Evolutionary conservation across 768 basidiomycete species (phyloP), one percentile per base, ranked within the genome.

Genomic region (Porpolomopsis calyptriformis): DNA sequence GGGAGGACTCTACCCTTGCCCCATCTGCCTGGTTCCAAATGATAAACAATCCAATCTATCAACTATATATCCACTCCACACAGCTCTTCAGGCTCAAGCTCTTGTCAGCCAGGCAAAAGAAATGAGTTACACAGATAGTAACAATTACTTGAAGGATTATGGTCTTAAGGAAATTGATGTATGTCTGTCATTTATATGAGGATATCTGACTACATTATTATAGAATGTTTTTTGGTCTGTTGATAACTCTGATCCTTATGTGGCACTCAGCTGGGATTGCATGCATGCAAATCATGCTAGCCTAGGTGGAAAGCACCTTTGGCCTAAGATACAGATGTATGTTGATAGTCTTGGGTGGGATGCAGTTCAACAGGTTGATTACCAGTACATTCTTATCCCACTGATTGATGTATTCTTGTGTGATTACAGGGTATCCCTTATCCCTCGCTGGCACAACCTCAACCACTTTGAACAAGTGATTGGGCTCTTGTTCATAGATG

Each of bases 211-310:
- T 31, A n/a, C 22, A 27, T 31, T 27, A 38, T 18, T 49, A 14
- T 38, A 70, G 67, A 73, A 69, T 56, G 58, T 62, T 4, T 73
- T 73, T 47, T 72, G 68, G 68, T 35, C 19, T 0, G 26, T 73
- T 12, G 31, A 20, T 14, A 25, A 56, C 46, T 67, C 64, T 4
- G 65, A 70, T 49, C 62, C 64, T 6, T 50, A 66, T 42, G 16
- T 27, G 4, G 61, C 65, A 23, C 19, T 64, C 2, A 64, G 64
- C 8, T 72, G 63, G 43, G 70, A 74, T 51, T 53, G 53, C 2
- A 56, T 73, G 11, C 71, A 73, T 50, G 53, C 50, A 8, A 55
- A 66, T 43, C 43, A 60, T 39, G 41, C 39, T 20, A 71, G 69
- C 1, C 23, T 68, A 2, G 62, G 57, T 45, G 53, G 59, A 0